phyloP scores from a whole-genome alignment of 257 asterid genomes.

The Solanum virginianum region DNA sequence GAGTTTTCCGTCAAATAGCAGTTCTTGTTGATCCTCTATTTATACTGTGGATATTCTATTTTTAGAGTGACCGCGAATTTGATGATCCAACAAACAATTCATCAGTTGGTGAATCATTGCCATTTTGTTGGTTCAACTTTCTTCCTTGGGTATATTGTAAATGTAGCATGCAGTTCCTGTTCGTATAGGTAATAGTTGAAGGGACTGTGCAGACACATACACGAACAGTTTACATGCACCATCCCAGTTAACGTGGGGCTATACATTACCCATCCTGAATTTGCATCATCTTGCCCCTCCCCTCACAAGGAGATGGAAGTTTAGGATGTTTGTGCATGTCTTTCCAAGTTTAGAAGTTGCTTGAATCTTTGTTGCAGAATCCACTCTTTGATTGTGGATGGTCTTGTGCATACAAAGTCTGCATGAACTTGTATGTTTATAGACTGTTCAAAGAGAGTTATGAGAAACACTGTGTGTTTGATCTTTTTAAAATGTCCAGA shows the following conservation, averaged over 20 bases:
- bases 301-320: neutral
- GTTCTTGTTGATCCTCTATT: neutral
- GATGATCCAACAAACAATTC: neutral
- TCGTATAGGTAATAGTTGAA: neutral
- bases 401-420: neutral
- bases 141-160: neutral
- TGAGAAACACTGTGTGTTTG: neutral
- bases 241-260: neutral
- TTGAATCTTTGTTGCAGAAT: neutral
- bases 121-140: neutral
- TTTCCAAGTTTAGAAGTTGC: neutral
- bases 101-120: neutral
- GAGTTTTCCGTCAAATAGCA: neutral
- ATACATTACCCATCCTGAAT: neutral
- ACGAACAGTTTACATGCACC: neutral
- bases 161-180: neutral
- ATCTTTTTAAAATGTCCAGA: neutral
- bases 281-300: neutral
- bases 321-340: neutral
- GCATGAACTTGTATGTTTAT: neutral
- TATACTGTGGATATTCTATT: neutral
- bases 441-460: neutral
- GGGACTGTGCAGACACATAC: neutral
- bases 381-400: neutral
- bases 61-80: neutral